Base-by-base conservation (phyloP, 257 asterid species). In the Marsdenia floribunda region DNA sequence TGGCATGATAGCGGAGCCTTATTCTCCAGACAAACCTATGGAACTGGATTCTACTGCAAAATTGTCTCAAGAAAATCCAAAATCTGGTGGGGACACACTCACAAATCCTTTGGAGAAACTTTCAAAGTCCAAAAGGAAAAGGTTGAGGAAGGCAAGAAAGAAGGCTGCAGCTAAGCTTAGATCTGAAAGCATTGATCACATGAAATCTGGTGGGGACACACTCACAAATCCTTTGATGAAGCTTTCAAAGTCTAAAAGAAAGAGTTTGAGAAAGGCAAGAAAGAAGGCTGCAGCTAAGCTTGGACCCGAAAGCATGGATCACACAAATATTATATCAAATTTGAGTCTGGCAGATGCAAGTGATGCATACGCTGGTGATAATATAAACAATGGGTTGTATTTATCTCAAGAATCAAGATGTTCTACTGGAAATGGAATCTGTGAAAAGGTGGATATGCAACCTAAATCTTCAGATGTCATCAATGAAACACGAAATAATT, bases 301-400 rank as follows among this genome's bases (percentile, higher is more conserved):
- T 61, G 85, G 75, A 70, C 80, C 75, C 70, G 70, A 69, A 75
- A 73, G 68, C 75, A 26, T 73, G 77, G 70, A 76, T 76, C 82
- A 69, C 26, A 66, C 50, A 8, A 69, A 74, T 82, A 77, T 73
- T 70, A 58, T 81, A 47, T 73, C 82, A 75, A 81, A 68, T 57
- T 68, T 81, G 77, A 78, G 73, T 68, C 54, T 80, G 79, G 72
- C 67, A 3, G 83, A 87, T 73, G 78, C 75, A 38, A 33, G 82
- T 72, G 63, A 26, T 58, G 76, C 54, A 75, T 16, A 13, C 21
- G 14, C 35, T 29, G 52, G 29, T 14, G 74, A 37, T 68, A 55
- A 37, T 73, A 22, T 49, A 61, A 67, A 46, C 33, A 75, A 59
- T 55, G 75, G 50, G 35, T 76, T 65, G 49, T 33, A 55, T 74